phyloP scores from a whole-genome alignment of 2,329 filamentous ascomycete genomes.

The Cytospora piceae region DNA sequence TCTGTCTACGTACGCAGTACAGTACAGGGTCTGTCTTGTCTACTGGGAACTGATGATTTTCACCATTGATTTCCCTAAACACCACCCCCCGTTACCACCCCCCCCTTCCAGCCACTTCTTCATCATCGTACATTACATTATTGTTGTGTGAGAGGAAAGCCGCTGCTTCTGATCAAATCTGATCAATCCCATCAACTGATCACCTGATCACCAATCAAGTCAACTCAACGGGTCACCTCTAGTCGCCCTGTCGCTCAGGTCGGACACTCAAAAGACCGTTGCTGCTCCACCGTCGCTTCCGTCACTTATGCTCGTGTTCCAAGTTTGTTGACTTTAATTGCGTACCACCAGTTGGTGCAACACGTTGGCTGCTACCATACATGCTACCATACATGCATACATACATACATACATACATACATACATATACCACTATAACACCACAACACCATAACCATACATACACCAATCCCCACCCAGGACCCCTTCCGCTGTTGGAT shows the following conservation, averaged over 20 bases:
- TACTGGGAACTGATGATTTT: too few species aligned
- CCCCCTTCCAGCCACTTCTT: neutral
- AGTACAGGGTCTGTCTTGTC: too few species aligned
- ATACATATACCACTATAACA: too few species aligned
- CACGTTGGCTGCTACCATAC: neutral
- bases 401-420: too few species aligned
- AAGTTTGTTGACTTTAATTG: neutral
- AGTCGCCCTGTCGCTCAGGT: neutral
- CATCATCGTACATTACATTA: neutral
- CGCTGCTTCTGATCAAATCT: neutral
- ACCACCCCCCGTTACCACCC: too few species aligned
- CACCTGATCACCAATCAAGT: neutral
- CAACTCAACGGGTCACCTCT: neutral
- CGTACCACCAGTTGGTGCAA: neutral
- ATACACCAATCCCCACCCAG: too few species aligned
- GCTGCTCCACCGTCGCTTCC: slow-evolving; percentile 2
- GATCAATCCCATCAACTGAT: neutral
- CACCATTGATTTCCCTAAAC: too few species aligned
- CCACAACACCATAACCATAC: too few species aligned
- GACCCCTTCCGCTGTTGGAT: neutral
- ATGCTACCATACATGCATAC: too few species aligned
- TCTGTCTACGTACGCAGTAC: too few species aligned
- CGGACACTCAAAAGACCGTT: neutral
- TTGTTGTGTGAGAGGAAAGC: neutral
- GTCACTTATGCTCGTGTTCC: slow-evolving; percentile 1